phyloP scores from a whole-genome alignment of 768 basidiomycete genomes.

The Boletus eberwhitei region DNA sequence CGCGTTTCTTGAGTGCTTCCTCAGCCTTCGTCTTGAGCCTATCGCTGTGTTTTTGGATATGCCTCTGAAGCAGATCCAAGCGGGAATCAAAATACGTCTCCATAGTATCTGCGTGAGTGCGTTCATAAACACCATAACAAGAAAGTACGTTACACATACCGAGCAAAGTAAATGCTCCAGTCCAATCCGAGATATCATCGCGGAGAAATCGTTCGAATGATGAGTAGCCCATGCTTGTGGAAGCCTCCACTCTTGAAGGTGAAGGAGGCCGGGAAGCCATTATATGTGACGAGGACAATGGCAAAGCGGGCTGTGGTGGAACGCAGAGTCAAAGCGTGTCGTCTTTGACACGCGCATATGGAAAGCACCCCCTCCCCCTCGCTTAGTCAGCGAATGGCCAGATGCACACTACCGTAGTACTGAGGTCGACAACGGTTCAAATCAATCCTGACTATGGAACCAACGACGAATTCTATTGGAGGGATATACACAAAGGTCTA shows the following conservation, averaged over 20 bases:
- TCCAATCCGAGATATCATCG: conserved; percentile 74
- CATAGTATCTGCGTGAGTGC: conserved; percentile 63
- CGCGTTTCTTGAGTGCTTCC: conserved; percentile 67
- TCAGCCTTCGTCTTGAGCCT: conserved; percentile 79
- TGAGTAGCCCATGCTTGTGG: conserved; percentile 46
- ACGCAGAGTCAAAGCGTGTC: conserved; percentile 6
- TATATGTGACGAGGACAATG: conserved; percentile 24
- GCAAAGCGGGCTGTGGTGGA: neutral
- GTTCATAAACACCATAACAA: neutral
- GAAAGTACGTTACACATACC: conserved; percentile 45
- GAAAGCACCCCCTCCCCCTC: neutral
- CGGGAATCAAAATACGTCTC: conserved; percentile 96
- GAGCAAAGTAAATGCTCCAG: conserved; percentile 80
- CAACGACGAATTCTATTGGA: conserved; percentile 19
- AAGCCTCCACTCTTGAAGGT: conserved; percentile 32
- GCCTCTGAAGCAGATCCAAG: conserved; percentile 77
- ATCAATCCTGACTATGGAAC: neutral
- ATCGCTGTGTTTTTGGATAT: conserved; percentile 83
- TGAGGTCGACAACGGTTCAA: neutral
- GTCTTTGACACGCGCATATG: neutral
- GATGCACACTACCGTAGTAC: too few species aligned
- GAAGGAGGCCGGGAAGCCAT: conserved; percentile 40
- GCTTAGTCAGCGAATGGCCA: conserved; percentile 23
- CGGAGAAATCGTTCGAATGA: conserved; percentile 72
- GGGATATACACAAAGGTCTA: conserved; percentile 41